These are phyloP conservation scores for Huntiella savannae DNA, from an alignment of 2,329 filamentous ascomycete genomes.

Conservation along the genomic window DNA sequence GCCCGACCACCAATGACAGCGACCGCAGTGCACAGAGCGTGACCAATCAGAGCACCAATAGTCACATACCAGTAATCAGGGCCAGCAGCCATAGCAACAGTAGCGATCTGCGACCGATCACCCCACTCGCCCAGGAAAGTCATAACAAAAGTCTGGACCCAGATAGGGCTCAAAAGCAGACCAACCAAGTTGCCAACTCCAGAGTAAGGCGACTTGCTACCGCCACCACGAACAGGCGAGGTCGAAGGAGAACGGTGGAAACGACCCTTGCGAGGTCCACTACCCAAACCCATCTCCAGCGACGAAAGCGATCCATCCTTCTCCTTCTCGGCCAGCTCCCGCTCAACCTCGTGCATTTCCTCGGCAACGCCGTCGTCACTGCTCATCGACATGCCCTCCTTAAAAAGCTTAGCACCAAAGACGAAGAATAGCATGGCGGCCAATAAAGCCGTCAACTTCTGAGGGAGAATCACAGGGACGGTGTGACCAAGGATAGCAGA, in stretches of 20 bases:
- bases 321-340: constrained; percentile 86
- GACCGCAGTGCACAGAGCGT: constrained; percentile 74
- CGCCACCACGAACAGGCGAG: constrained; percentile 28
- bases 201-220: constrained; percentile 24
- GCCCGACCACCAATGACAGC: constrained; percentile 85
- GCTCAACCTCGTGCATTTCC: constrained; percentile 93
- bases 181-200: constrained; percentile 76
- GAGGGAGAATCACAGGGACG: constrained; percentile 74
- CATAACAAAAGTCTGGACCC: constrained; percentile 99
- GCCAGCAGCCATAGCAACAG: constrained; percentile 94
- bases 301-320: constrained; percentile 47
- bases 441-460: constrained; percentile 74
- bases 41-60: constrained; percentile 66
- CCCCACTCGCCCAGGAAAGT: constrained; percentile 98
- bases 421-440: constrained; percentile 73
- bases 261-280: constrained; percentile 55
- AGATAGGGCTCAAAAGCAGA: constrained; percentile 78
- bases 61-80: constrained; percentile 99
- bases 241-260: constrained; percentile 57
- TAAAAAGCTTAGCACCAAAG: constrained; percentile 68
- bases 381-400: constrained; percentile 76
- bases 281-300: constrained; percentile 59
- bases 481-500: constrained; percentile 86
- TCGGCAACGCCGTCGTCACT: constrained; percentile 81
- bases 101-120: constrained; percentile 91